These are phyloP conservation scores for Triglochin maritima DNA, from an alignment of 106 monocot species.

Conservation along the genomic window DNA sequence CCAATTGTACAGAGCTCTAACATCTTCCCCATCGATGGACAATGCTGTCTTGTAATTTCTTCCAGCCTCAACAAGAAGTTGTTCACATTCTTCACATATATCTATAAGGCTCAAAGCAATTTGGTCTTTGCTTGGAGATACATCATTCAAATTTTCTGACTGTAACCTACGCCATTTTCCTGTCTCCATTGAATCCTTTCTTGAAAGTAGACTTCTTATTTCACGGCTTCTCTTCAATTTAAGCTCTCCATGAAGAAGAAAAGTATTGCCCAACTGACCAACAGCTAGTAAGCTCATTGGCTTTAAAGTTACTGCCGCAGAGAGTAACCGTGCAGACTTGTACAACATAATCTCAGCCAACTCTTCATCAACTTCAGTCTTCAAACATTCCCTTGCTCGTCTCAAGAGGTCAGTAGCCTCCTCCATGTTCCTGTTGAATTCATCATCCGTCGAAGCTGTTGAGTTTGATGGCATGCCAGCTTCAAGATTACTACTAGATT, in stretches of 20 bases:
- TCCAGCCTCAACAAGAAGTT: constrained; percentile 71
- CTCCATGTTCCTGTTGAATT: constrained; percentile 40
- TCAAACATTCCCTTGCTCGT: constrained; percentile 59
- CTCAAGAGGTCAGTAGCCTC: constrained; percentile 48
- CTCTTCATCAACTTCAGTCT: constrained; percentile 44
- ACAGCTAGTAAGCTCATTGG: constrained; percentile 66
- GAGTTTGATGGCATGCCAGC: constrained; percentile 16
- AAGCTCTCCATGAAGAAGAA: constrained; percentile 89
- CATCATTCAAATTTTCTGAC: constrained; percentile 19
- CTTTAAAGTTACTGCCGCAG: constrained; percentile 49
- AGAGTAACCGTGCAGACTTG: constrained; percentile 54
- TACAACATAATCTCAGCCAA: constrained; percentile 41
- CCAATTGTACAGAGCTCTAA: constrained; percentile 93
- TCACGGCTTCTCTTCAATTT: constrained; percentile 77
- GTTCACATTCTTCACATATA: constrained; percentile 94
- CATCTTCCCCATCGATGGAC: constrained; percentile 70
- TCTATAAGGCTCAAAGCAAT: constrained; percentile 49
- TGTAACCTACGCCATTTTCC: constrained; percentile 9
- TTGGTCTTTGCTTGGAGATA: constrained; percentile 31
- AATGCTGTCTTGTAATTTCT: constrained; percentile 75
- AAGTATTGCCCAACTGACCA: constrained; percentile 85
- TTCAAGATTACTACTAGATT: constrained; percentile 2
- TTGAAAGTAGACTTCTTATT: constrained; percentile 54
- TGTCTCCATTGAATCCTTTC: constrained; percentile 17
- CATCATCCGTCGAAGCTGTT: constrained; percentile 22